phyloP scores from a whole-genome alignment of 2,329 filamentous ascomycete species.

The Talaromyces sp. region DNA sequence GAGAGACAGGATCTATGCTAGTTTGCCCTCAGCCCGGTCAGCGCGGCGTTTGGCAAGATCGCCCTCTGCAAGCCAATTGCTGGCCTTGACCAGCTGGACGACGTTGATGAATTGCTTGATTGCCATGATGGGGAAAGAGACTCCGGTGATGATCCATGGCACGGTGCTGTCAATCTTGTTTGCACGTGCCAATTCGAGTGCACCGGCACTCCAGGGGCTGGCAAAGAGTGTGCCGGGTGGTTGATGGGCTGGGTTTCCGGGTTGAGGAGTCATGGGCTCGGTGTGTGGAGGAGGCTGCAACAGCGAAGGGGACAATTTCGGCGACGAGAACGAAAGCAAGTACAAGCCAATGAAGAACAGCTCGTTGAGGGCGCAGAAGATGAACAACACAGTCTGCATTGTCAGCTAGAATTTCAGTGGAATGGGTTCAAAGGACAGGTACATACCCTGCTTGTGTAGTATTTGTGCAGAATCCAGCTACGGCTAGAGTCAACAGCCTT shows the following conservation, averaged over 20 bases:
- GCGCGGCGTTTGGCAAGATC: constrained; percentile 66
- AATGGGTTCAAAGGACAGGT: background rate
- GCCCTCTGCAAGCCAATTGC: constrained; percentile 88
- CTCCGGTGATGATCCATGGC: constrained; percentile 76
- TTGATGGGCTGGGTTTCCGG: constrained; percentile 55
- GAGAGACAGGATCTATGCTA: constrained; percentile 4
- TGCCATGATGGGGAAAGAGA: constrained; percentile 84
- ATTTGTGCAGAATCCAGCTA: constrained; percentile 87
- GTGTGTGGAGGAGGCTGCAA: constrained; percentile 61
- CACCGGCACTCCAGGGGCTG: constrained; percentile 87
- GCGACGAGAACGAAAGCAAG: constrained; percentile 93
- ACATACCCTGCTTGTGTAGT: constrained; percentile 93
- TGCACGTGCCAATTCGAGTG: constrained; percentile 85
- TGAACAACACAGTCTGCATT: constrained; percentile 77
- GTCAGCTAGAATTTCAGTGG: background rate
- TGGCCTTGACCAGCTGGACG: constrained; percentile 89
- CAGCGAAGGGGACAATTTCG: constrained; percentile 81
- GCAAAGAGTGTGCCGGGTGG: constrained; percentile 74
- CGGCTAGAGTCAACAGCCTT: constrained; percentile 88
- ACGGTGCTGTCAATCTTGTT: constrained; percentile 83
- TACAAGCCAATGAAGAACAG: constrained; percentile 98
- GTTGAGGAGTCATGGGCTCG: constrained; percentile 59
- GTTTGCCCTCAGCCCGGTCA: constrained; percentile 39
- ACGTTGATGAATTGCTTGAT: constrained; percentile 93
- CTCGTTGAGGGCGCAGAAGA: constrained; percentile 88